A percentile compares a stretch with the other conserved stretches of the same genome.
Conservation (phyloP, 768 basidiomycete genomes). For the Mycena albidolilacea region DNA sequence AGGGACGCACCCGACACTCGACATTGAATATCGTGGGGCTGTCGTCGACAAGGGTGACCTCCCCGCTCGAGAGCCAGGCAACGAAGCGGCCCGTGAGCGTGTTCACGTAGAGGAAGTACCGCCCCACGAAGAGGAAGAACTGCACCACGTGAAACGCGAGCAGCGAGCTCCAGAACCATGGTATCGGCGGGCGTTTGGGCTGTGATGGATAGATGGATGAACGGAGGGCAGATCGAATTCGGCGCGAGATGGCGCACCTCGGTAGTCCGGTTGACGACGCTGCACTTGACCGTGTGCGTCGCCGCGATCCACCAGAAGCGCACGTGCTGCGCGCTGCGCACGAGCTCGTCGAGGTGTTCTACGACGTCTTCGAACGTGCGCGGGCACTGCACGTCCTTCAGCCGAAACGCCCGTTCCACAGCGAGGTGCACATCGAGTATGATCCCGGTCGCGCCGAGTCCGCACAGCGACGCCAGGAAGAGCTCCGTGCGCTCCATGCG, state of each 20-base stretch:
- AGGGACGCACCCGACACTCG: slow-evolving; percentile 84
- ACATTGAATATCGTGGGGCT: slow-evolving; percentile 92
- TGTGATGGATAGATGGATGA: slow-evolving; percentile 45
- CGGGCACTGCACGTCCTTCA: slow-evolving; percentile 81
- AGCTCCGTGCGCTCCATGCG: slow-evolving; percentile 76
- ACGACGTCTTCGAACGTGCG: slow-evolving; percentile 76
- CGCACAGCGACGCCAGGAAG: slow-evolving; percentile 92
- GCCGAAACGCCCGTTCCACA: slow-evolving; percentile 86
- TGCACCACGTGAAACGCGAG: slow-evolving; percentile 90
- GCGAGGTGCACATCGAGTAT: slow-evolving; percentile 83
- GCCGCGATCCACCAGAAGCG: slow-evolving; percentile 97
- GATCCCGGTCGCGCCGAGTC: slow-evolving; percentile 91
- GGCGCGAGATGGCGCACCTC: slow-evolving; percentile 67
- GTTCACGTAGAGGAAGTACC: slow-evolving; percentile 58
- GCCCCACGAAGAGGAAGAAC: slow-evolving; percentile 83
- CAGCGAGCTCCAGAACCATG: slow-evolving; percentile 81
- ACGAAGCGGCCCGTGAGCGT: slow-evolving; percentile 74
- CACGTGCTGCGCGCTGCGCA: slow-evolving; percentile 84
- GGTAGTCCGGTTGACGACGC: slow-evolving; percentile 80
- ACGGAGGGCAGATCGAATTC: background rate
- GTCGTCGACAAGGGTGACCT: slow-evolving; percentile 78
- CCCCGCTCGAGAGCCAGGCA: slow-evolving; percentile 75
- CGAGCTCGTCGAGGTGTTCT: slow-evolving; percentile 66
- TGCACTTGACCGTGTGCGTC: slow-evolving; percentile 79
- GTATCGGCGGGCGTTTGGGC: slow-evolving; percentile 66